Conservation (phyloP, 139 green algal genomes). For the Haematococcus lacustris region DNA sequence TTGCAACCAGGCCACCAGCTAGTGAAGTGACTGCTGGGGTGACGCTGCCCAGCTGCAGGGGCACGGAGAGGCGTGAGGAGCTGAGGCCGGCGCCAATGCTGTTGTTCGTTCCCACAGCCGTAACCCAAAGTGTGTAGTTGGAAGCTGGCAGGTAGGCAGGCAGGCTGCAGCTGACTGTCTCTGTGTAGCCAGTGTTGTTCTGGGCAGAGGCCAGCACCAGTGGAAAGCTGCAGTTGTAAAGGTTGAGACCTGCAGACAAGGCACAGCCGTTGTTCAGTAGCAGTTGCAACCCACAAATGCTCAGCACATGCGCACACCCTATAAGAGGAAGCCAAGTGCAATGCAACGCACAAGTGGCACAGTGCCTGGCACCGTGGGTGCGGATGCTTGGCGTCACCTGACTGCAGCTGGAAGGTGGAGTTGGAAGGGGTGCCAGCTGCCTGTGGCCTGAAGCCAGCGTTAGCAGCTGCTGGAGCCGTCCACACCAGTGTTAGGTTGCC, state of each 20-base stretch:
- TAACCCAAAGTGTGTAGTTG: constrained; percentile 16
- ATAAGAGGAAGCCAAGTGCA: too few relatives aligned
- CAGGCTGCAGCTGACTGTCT: constrained; percentile 6
- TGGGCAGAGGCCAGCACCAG: neutral
- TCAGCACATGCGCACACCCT: too few relatives aligned
- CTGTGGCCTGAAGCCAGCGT: neutral
- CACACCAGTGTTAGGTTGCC: too few relatives aligned
- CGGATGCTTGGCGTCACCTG: neutral
- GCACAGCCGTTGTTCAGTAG: too few relatives aligned
- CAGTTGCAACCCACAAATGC: too few relatives aligned
- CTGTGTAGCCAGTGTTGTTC: neutral
- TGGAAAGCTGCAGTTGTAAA: neutral
- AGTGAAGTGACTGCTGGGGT: neutral
- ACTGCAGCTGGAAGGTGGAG: constrained; percentile 9
- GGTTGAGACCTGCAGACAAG: constrained; percentile 1
- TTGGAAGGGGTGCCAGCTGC: neutral
- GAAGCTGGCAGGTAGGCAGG: constrained; percentile 10
- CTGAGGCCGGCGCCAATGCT: neutral
- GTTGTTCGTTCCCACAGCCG: neutral
- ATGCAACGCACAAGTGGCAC: too few relatives aligned
- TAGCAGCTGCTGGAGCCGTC: too few relatives aligned
- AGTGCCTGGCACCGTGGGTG: too few relatives aligned
- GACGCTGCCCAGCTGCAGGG: neutral
- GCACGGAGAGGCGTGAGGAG: neutral
- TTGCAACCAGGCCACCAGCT: constrained; percentile 12